These are phyloP conservation scores for Maudiozyma bulderi DNA, from an alignment of 805 yeast genomes.

Conservation along the genomic window DNA sequence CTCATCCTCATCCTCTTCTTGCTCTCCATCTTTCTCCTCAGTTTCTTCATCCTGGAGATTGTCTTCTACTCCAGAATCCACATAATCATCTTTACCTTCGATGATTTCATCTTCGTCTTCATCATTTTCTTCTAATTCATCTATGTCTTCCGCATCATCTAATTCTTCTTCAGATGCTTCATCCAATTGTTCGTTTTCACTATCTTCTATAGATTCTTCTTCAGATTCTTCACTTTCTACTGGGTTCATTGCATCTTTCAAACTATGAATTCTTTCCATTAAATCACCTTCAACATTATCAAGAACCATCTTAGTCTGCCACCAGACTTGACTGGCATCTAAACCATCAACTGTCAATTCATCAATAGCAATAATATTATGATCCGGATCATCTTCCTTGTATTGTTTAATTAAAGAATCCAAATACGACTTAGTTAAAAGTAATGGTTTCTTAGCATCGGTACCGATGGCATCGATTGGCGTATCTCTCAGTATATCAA, in stretches of 20 bases:
- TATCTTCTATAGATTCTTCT: slow-evolving; percentile 15
- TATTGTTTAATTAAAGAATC: slow-evolving; percentile 20
- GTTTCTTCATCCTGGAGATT: not conserved
- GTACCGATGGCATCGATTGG: slow-evolving; percentile 16
- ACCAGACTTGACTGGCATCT: slow-evolving; percentile 88
- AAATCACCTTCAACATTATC: slow-evolving; percentile 67
- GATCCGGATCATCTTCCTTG: slow-evolving; percentile 8
- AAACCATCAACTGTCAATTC: slow-evolving; percentile 77
- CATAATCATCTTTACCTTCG: slow-evolving; percentile 20
- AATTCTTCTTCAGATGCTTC: slow-evolving; percentile 21
- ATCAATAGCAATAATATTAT: slow-evolving; percentile 52
- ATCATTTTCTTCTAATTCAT: slow-evolving; percentile 7
- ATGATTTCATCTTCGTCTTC: slow-evolving; percentile 5
- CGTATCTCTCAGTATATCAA: slow-evolving; percentile 12
- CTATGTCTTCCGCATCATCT: slow-evolving; percentile 19
- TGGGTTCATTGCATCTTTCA: slow-evolving; percentile 26
- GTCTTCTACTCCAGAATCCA: not conserved
- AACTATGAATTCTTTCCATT: slow-evolving; percentile 45
- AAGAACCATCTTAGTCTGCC: slow-evolving; percentile 76
- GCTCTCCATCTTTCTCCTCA: slow-evolving; percentile 1
- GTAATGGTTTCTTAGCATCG: slow-evolving; percentile 16
- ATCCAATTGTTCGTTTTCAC: slow-evolving; percentile 11
- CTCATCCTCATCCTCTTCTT: slow-evolving; percentile 8
- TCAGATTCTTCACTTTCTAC: slow-evolving; percentile 16
- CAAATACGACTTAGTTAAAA: slow-evolving; percentile 18